Evolutionary conservation across 2,329 filamentous ascomycete species (phyloP).

Genomic region (Xylariaceae sp.): DNA sequence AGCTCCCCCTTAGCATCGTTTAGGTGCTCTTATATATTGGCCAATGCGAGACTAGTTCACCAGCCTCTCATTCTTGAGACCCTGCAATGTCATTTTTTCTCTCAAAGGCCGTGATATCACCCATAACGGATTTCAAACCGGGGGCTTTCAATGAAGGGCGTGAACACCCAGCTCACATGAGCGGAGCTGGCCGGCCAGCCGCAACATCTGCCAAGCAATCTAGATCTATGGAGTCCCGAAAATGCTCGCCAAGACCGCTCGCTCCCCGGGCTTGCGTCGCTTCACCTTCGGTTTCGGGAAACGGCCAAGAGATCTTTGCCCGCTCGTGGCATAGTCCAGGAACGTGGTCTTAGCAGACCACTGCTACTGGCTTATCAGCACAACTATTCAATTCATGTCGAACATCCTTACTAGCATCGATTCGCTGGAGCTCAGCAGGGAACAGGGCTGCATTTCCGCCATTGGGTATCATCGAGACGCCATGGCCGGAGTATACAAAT

Average conservation of each 20-base stretch:
- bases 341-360: conserved; percentile 14
- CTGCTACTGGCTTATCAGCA: conserved; percentile 20
- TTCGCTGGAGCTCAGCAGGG: background rate
- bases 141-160: too few species aligned
- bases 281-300: conserved; percentile 26
- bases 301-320: conserved; percentile 12
- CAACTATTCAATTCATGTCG: background rate
- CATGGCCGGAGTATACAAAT: background rate
- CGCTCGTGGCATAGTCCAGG: conserved; percentile 10
- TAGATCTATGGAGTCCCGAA: background rate
- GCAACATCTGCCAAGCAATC: conserved; percentile 6
- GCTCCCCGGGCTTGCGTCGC: background rate
- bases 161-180: background rate
- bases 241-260: conserved; percentile 16
- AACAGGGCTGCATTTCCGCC: background rate
- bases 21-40: too few species aligned
- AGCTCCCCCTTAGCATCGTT: too few species aligned
- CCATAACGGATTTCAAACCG: too few species aligned
- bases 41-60: too few species aligned
- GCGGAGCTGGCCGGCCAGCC: too few species aligned
- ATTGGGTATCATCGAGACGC: background rate
- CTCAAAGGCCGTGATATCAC: too few species aligned
- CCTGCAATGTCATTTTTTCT: too few species aligned
- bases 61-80: too few species aligned
- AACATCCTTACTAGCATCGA: background rate